These are phyloP conservation scores for Aspergillus fructus DNA, from an alignment of 2,329 filamentous ascomycete genomes.

Conservation along the genomic window DNA sequence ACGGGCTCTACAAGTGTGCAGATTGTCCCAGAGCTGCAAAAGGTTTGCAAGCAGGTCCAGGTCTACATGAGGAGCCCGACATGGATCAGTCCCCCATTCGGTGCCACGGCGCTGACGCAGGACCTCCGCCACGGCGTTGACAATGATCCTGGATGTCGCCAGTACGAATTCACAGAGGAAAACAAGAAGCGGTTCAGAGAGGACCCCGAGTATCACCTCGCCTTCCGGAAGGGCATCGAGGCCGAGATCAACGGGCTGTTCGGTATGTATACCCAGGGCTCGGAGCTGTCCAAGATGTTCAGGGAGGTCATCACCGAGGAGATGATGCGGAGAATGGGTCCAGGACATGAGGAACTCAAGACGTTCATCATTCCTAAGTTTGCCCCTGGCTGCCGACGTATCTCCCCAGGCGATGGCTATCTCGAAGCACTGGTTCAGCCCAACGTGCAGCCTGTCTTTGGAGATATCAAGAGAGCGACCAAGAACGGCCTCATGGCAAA, in stretches of 20 bases:
- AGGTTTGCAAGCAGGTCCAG: constrained; percentile 3
- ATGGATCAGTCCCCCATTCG: constrained; percentile 6
- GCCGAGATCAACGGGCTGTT: constrained; percentile 21
- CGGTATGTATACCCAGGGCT: constrained; percentile 3
- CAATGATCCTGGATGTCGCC: not conserved
- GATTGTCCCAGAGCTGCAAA: constrained; percentile 28
- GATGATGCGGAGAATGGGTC: constrained; percentile 2
- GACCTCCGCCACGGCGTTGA: not conserved
- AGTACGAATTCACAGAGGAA: constrained; percentile 15
- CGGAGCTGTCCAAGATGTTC: not conserved
- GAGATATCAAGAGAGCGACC: not conserved
- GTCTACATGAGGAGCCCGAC: constrained; percentile 11
- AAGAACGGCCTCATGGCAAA: not conserved
- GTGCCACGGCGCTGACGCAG: not conserved
- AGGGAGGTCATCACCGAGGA: not conserved
- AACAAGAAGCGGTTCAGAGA: constrained; percentile 19
- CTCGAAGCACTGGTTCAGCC: not conserved
- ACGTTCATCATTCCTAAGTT: constrained; percentile 1
- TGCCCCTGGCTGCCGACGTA: not conserved
- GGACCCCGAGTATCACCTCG: constrained; percentile 15
- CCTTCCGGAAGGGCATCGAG: constrained; percentile 22
- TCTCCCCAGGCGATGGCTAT: constrained; percentile 5
- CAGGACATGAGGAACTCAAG: not conserved
- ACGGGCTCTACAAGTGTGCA: constrained; percentile 34
- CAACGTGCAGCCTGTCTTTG: not conserved